Evolutionary conservation across 257 asterid genomes (phyloP), one percentile per base, ranked within the genome.

Genomic region (Fraxinus pennsylvanica): DNA sequence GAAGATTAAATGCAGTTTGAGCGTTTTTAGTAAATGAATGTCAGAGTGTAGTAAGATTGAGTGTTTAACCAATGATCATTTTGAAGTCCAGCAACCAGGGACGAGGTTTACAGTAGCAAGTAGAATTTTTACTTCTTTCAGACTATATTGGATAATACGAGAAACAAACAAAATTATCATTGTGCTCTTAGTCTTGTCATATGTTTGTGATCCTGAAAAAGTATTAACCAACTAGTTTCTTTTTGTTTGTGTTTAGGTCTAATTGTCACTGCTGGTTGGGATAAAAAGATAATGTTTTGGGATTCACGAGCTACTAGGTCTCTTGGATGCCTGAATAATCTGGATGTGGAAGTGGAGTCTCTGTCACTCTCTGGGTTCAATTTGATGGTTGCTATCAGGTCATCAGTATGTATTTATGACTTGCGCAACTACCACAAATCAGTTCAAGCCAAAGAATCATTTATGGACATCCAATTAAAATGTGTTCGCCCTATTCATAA

Each of bases 221-320:
- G 38, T 4, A 1, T 74, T 25, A 43, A 45, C 22, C 25, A 71
- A 7, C 77, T 71, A 25, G 5, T 45, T 36, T 29, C 57, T 69
- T 32, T 79, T 7, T 73, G 13, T 79, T 63, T 59, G 12, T 52
- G 15, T 82, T 76, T 76, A 96, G 99, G 90, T 85, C 94, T 92
- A 77, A 50, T 88, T 67, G 76, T 92, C 81, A 83, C 88, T 13
- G 90, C 91, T 80, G 91, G 97, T 71, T 93, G 94, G 97, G 99
- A 93, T 82, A 89, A 77, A 76, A 96, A 86, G 82, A 83, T 96
- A 17, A 89, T 80, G 81, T 85, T 92, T 73, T 96, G 98, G 98
- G 99, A 96, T 88, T 82, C 88, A 35, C 92, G 96, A 41, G 79
- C 89, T 68, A 63, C 81, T 41, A 74, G 71, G 75, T 76, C 91